Evolutionary conservation across 805 yeast species (phyloP).

Genomic region (Candida tallmaniae): DNA sequence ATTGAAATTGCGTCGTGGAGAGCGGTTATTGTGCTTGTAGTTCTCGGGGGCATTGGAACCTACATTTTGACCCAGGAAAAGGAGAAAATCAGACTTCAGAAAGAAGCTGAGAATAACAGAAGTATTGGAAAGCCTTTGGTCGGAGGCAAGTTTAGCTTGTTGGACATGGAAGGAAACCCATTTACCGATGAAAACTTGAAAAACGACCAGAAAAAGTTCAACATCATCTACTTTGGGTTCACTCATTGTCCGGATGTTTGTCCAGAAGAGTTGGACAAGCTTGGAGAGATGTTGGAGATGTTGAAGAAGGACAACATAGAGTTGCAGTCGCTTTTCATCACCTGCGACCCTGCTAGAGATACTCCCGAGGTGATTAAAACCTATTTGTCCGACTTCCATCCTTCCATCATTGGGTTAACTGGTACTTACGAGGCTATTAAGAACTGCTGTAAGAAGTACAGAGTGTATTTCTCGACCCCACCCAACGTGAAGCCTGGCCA

Average conservation of each 20-base stretch:
- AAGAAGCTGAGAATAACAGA: constrained; percentile 78
- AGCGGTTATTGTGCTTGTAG: constrained; percentile 62
- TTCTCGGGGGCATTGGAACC: constrained; percentile 68
- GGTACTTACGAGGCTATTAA: constrained; percentile 87
- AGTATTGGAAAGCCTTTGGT: constrained; percentile 89
- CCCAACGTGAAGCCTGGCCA: constrained; percentile 91
- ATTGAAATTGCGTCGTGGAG: constrained; percentile 84
- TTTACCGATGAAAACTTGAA: constrained; percentile 76
- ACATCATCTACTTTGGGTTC: constrained; percentile 91
- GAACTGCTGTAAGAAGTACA: constrained; percentile 76
- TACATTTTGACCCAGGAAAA: constrained; percentile 73
- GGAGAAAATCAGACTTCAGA: constrained; percentile 65
- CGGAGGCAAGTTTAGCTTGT: constrained; percentile 82
- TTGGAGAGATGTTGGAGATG: constrained; percentile 65
- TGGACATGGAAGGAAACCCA: constrained; percentile 62
- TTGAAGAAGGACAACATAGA: constrained; percentile 50
- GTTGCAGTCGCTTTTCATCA: constrained; percentile 83
- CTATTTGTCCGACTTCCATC: constrained; percentile 86
- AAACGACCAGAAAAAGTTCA: constrained; percentile 49
- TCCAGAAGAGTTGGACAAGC: constrained; percentile 94
- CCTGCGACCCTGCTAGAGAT: constrained; percentile 97
- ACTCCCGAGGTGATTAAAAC: constrained; percentile 78
- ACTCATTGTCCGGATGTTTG: constrained; percentile 98
- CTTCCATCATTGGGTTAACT: constrained; percentile 83
- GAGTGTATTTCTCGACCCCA: constrained; percentile 98